Evolutionary conservation across 768 basidiomycete species (phyloP), one percentile per base, ranked within the genome.

Genomic region (Pleurotus tuber-regium): DNA sequence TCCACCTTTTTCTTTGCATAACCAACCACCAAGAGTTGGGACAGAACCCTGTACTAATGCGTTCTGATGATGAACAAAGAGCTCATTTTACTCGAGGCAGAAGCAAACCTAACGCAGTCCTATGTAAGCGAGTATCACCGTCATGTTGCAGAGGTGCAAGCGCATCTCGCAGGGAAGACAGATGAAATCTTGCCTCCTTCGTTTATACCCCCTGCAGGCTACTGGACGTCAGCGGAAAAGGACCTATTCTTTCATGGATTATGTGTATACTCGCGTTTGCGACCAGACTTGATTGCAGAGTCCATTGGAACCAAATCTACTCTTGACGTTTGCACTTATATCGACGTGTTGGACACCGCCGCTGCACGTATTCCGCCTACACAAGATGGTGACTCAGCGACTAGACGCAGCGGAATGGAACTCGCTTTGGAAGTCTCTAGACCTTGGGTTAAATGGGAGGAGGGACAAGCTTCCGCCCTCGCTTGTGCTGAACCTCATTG

Each of bases 261-360:
- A 18, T 66, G 76, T 23, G 63, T 83, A 1, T 70, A 87, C 65
- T 92, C 90, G 16, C 77, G 87, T 21, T 73, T 87, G 36, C 70
- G 89, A 18, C 87, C 89, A 0, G 92, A 93, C 64, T 75, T 92
- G 41, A 86, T 94, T 43, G 82, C 89, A 0, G 73, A 70, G 4
- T 77, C 77, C 43, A 70, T 92, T n/a, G 72, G 73, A 53, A 83
- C 85, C 18, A 90, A 87, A 68, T 79, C 73, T 11, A 71, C 78
- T 7, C 66, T 78, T 43, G 88, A 93, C 53, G 85, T 93, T 16
- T 81, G 79, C 54, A 66, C 75, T 23, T 92, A 90, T 60, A 66
- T 93, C 54, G 73, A 81, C 28, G 56, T 71, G 14, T 70, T 92
- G 30, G 75, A 78, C 18, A 56, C 64, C 1, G 75, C 70, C 16